Conservation (phyloP, 352 stramenopile species). For the Pythium graminicola region DNA sequence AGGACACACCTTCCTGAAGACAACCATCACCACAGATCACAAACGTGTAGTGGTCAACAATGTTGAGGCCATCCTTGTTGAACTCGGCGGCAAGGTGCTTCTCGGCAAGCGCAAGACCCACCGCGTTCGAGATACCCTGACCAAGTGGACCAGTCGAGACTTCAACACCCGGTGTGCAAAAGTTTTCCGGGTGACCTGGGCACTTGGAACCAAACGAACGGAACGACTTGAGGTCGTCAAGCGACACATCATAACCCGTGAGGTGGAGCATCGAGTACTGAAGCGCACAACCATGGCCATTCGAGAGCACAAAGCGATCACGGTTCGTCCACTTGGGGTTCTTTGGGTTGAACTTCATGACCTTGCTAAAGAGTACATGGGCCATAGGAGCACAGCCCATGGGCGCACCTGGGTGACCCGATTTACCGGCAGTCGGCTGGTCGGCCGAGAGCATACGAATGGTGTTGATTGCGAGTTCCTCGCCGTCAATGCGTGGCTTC, state of each 20-base stretch:
- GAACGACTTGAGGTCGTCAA: conserved; percentile 98
- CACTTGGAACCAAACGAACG: conserved; percentile 94
- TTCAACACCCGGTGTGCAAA: conserved; percentile 92
- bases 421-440: conserved; percentile 96
- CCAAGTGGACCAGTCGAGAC: conserved; percentile 97
- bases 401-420: conserved; percentile 95
- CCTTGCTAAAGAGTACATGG: conserved; percentile 94
- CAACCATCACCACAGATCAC: conserved; percentile 99
- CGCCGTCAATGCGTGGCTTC: conserved; percentile 62
- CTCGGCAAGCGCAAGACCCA: conserved; percentile 97
- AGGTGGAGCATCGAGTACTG: conserved; percentile 99
- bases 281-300: conserved; percentile 98
- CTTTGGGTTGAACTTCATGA: conserved; percentile 85
- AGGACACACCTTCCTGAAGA: conserved; percentile 97
- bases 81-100: conserved; percentile 96
- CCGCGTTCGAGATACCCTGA: conserved; percentile 97
- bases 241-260: conserved; percentile 90
- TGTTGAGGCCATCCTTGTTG: conserved; percentile 92
- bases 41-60: conserved; percentile 98
- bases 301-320: conserved; percentile 99
- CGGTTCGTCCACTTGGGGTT: conserved; percentile 91
- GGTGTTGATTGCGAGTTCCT: conserved; percentile 95
- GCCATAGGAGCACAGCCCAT: conserved; percentile 99
- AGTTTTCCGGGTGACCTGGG: conserved; percentile 98
- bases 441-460: conserved; percentile 97